These are phyloP conservation scores for Cyanidioschyzon merolae DNA, from an alignment of 23 red algal species.

Conservation along the genomic window DNA sequence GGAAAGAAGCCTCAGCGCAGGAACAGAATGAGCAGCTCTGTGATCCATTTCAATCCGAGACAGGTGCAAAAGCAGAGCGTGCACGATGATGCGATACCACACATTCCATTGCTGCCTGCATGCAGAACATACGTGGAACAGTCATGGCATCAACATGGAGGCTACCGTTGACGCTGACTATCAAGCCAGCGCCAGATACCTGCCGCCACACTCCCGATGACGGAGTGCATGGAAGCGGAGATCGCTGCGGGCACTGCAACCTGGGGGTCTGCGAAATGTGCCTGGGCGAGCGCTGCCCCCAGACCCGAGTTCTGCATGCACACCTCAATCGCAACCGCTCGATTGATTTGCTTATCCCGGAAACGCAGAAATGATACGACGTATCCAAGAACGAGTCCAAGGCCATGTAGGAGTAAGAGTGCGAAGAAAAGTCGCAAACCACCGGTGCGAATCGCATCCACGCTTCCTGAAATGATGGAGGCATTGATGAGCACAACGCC, in stretches of 20 bases:
- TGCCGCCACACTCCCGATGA: constrained; percentile 64
- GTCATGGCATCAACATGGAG: too few species aligned
- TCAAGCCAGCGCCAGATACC: constrained; percentile 44
- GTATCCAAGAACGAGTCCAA: constrained; percentile 60
- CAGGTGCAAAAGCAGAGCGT: too few species aligned
- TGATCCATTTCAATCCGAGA: too few species aligned
- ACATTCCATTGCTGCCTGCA: too few species aligned
- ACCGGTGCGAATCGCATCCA: constrained; percentile 9
- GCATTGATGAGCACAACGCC: constrained; percentile 75
- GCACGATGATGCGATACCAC: too few species aligned
- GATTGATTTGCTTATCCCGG: constrained; percentile 2
- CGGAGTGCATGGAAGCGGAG: constrained; percentile 72
- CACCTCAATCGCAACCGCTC: constrained; percentile 83
- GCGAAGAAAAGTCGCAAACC: constrained; percentile 34
- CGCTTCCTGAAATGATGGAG: constrained; percentile 51
- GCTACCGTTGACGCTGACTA: too few species aligned
- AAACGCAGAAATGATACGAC: constrained; percentile 27
- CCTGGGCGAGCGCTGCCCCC: constrained; percentile 63
- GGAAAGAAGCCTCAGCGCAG: too few species aligned
- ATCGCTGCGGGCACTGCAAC: constrained; percentile 70
- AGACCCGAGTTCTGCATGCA: constrained; percentile 93
- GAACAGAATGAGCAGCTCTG: too few species aligned
- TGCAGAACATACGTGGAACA: too few species aligned
- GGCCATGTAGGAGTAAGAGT: constrained; percentile 44
- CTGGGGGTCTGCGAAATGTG: constrained; percentile 56